A percentile compares a stretch with the other conserved stretches of the same genome.
These are phyloP conservation scores for Rhodotorula kratochvilovae DNA, from an alignment of 768 basidiomycete species.

Conservation along the genomic window DNA sequence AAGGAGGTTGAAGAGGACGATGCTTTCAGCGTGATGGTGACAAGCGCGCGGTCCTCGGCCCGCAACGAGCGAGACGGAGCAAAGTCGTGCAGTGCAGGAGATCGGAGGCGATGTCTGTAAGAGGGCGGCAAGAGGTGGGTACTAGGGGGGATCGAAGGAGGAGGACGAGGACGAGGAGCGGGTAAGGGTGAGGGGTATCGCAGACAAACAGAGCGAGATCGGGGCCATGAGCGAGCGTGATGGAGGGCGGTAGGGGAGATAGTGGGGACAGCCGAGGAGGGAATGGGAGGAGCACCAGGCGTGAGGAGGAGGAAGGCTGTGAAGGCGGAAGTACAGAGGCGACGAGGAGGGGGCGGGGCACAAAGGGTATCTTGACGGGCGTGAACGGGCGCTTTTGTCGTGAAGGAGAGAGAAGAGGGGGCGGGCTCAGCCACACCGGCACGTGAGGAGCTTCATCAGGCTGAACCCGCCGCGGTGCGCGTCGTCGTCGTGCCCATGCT, in stretches of 20 bases:
- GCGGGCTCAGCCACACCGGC: conserved; percentile 38
- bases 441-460: conserved; percentile 40
- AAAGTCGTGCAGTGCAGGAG: not conserved
- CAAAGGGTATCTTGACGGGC: not conserved
- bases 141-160: not conserved
- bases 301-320: not conserved
- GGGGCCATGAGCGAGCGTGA: not conserved
- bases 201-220: no score
- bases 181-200: not conserved
- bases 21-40: no score
- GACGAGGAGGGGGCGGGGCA: not conserved
- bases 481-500: conserved; percentile 35
- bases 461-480: conserved; percentile 36
- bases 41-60: no score
- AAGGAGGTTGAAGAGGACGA: no score
- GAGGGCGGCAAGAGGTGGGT: not conserved
- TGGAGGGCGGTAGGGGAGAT: not conserved
- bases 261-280: not conserved
- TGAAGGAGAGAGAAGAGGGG: not conserved
- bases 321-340: not conserved
- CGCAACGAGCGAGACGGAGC: no score
- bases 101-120: not conserved
- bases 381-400: not conserved
- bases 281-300: no score
- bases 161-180: no score